Conservation (phyloP, 352 stramenopile species). For the Globisporangium ultimum region DNA sequence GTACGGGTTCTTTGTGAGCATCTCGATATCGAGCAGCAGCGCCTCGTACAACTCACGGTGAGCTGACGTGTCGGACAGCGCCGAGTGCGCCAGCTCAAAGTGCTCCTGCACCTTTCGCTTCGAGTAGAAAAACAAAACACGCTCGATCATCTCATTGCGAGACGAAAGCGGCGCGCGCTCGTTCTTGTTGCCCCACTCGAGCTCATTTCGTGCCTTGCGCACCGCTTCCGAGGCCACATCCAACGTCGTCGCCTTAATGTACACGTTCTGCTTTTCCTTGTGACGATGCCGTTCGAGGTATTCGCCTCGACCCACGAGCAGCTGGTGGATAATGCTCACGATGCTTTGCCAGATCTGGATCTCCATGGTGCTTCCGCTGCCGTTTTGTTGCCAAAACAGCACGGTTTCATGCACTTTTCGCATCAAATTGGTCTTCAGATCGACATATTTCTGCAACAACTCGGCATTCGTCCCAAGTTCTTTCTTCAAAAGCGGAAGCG, state of each 20-base stretch:
- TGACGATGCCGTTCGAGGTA: constrained; percentile 34
- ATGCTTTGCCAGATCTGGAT: constrained; percentile 52
- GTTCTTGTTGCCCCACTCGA: constrained; percentile 1
- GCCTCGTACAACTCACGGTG: constrained; percentile 33
- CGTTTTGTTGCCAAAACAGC: constrained; percentile 47
- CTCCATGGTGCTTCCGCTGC: constrained; percentile 43
- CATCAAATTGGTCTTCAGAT: constrained; percentile 44
- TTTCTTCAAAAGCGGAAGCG: constrained; percentile 32
- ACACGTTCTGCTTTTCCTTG: constrained; percentile 50
- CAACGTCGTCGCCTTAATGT: constrained; percentile 41
- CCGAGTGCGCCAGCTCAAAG: constrained; percentile 49
- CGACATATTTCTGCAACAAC: constrained; percentile 30
- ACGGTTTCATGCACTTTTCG: constrained; percentile 31
- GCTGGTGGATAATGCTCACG: constrained; percentile 40
- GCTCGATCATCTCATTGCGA: constrained; percentile 70
- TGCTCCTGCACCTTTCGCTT: constrained; percentile 61
- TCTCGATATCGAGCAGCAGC: constrained; percentile 44
- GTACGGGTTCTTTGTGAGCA: constrained; percentile 54
- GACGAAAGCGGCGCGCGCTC: constrained; percentile 39
- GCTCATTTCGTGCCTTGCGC: constrained; percentile 22
- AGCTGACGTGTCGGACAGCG: constrained; percentile 21
- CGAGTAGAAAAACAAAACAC: constrained; percentile 54
- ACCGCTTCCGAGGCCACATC: constrained; percentile 52
- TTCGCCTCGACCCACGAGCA: constrained; percentile 56
- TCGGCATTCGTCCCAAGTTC: constrained; percentile 25